Evolutionary conservation across 257 asterid genomes (phyloP), one percentile per base, ranked within the genome.

Genomic region (Dorcoceras hygrometricum): DNA sequence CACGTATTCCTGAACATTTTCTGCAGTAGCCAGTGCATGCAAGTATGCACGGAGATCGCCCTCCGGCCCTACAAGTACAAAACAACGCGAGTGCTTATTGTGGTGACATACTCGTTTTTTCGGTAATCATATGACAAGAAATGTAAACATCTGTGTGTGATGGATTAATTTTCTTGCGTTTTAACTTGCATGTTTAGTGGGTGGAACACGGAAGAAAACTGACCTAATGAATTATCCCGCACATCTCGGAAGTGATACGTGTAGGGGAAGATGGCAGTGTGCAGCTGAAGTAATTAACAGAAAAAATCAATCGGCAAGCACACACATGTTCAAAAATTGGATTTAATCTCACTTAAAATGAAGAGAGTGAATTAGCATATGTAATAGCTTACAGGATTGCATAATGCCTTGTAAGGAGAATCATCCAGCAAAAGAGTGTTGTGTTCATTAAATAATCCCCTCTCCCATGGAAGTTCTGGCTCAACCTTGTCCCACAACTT

Each of bases 391-490:
- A 89, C 96, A 4, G 96, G 98, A 79, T 91, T 91, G 67, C 77
- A 69, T 28, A 89, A 65, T 60, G 98, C 95, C 75, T 91, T 89
- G 71, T 77, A 77, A 5, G 96, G 98, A 71, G 96, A 81, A 73
- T 91, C 98, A 55, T 91, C 98, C 72, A 91, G 64, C 78, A 91
- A 71, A 71, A 91, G 86, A 4, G 98, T 91, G 74, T 91, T 89
- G 39, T 95, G 69, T 73, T 87, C 95, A 63, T 89, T 85, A 73
- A 75, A 89, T 20, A 75, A 85, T 63, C 96, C 96, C 71, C 43
- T 77, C 67, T 87, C 86, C 98, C 96, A 91, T 7, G 96, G 98
- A 57, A 89, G 89, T 84, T 65, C 77, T 34, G 82, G 81, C 19
- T 80, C 91, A 31, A 19, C 46, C 77, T 82, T 89, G 63, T 89